Base-by-base conservation (phyloP, 768 basidiomycete genomes). In the Steccherinum ochraceum region DNA sequence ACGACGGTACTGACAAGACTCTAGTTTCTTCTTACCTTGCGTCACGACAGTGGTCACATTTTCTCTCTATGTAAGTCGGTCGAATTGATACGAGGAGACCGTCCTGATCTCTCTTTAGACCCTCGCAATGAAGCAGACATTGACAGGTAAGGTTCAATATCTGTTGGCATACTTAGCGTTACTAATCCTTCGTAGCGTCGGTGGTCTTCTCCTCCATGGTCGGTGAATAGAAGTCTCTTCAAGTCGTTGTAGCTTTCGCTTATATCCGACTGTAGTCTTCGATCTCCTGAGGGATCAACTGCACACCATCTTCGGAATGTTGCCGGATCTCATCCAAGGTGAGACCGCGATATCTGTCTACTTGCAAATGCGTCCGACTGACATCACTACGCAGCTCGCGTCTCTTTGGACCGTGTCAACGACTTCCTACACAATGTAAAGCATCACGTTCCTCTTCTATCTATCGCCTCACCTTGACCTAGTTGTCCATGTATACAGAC, bases 1-100 rank as follows among this genome's bases (percentile, higher is more conserved):
- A 46, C 24, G 43, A 45, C 13, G n/a, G n/a, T 24, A 7, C 27
- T 27, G 12, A 13, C 2, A 19, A 3, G 11, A n/a, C 3, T 26
- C 1, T 48, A 86, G 82, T 58, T 79, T 72, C 53, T 51, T 78
- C 35, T 74, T 87, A 41, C 86, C 87, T 0, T 62, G 86, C 7
- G 27, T 77, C 1, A 81, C 78, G 24, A 89, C 88, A 86, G 58
- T 83, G 39, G 72, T 77, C 13, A 81, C 84, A 1, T 88, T 78
- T 56, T 69, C 74, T 1, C 70, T 79, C 5, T 87, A 82, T 52
- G 73, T 83, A 65, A 49, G 78, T 59, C 13, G 41, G 20, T 16
- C 2, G 12, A n/a, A 41, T 5, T 24, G 23, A 4, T 2, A 3
- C 11, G 35, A 21, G 2, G 20, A 13, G n/a, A 7, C 18, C n/a